These are phyloP conservation scores for Moesziomyces sp. DNA, from an alignment of 1,284 basidiomycete genomes.

Conservation along the genomic window DNA sequence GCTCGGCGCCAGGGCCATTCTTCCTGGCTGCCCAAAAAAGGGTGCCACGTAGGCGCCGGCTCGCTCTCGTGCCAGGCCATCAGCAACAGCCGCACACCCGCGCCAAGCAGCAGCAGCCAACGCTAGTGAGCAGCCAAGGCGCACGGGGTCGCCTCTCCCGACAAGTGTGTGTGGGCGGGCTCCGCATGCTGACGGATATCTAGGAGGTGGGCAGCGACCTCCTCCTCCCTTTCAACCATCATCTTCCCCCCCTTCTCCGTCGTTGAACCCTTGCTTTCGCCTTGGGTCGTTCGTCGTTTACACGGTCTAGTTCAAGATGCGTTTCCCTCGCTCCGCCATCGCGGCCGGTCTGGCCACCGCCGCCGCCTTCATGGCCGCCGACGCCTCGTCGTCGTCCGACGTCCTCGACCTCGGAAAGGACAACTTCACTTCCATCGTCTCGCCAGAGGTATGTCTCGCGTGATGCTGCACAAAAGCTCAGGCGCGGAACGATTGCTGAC, in stretches of 20 bases:
- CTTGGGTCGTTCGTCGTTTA: constrained; percentile 4
- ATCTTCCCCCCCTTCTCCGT: neutral
- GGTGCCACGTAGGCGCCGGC: constrained; percentile 17
- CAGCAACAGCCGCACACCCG: too few relatives aligned
- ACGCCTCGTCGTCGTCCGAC: constrained; percentile 76
- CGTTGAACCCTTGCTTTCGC: constrained; percentile 6
- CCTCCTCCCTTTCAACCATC: neutral
- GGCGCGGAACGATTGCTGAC: neutral
- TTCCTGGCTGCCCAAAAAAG: neutral
- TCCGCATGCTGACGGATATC: constrained; percentile 5
- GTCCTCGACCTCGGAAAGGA: constrained; percentile 79
- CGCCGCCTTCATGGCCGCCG: constrained; percentile 70
- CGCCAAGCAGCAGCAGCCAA: too few relatives aligned
- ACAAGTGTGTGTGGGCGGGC: too few relatives aligned
- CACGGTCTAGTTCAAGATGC: constrained; percentile 28
- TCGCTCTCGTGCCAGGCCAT: neutral
- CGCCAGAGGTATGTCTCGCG: constrained; percentile 69
- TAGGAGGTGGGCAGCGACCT: neutral
- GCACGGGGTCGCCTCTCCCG: too few relatives aligned
- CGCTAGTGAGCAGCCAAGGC: too few relatives aligned
- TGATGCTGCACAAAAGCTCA: neutral
- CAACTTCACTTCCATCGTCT: constrained; percentile 79
- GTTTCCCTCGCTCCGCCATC: constrained; percentile 49
- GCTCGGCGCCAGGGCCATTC: neutral
- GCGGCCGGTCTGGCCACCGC: constrained; percentile 52